Evolutionary conservation across 2,329 filamentous ascomycete genomes (phyloP).

Genomic region (Microthyrium microscopicum): DNA sequence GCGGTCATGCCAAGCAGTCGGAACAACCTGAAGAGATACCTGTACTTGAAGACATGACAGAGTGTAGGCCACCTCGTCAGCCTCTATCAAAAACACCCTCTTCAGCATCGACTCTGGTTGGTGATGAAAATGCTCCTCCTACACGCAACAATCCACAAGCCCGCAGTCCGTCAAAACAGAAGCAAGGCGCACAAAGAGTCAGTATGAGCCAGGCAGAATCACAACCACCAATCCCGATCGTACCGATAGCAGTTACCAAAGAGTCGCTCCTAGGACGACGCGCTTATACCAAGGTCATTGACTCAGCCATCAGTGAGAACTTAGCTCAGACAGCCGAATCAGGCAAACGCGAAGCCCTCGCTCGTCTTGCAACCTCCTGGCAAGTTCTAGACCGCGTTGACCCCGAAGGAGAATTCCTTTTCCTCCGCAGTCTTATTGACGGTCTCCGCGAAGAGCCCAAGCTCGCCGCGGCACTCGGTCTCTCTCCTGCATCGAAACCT

Average conservation of each 20-base stretch:
- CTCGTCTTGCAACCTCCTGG: conserved; percentile 71
- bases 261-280: conserved; percentile 70
- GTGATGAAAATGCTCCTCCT: conserved; percentile 7
- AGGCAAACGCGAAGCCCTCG: conserved; percentile 66
- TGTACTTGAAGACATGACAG: neutral
- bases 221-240: conserved; percentile 6
- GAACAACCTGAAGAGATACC: conserved; percentile 1
- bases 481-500: conserved; percentile 9
- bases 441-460: conserved; percentile 54
- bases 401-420: conserved; percentile 74
- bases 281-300: conserved; percentile 65
- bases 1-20: conserved; percentile 14
- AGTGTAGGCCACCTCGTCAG: neutral
- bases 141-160: too few relatives aligned
- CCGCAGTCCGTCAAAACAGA: too few relatives aligned
- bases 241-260: conserved; percentile 30
- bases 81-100: conserved; percentile 5
- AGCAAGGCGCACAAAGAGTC: too few relatives aligned
- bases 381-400: conserved; percentile 70
- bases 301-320: conserved; percentile 68
- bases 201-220: neutral
- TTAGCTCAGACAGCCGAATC: conserved; percentile 59
- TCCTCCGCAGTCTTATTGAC: conserved; percentile 64
- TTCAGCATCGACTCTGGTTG: conserved; percentile 7
- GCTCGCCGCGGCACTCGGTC: conserved; percentile 32